These are phyloP conservation scores for Hypoxylon perforatum DNA, from an alignment of 495 filamentous ascomycete species.

Conservation along the genomic window DNA sequence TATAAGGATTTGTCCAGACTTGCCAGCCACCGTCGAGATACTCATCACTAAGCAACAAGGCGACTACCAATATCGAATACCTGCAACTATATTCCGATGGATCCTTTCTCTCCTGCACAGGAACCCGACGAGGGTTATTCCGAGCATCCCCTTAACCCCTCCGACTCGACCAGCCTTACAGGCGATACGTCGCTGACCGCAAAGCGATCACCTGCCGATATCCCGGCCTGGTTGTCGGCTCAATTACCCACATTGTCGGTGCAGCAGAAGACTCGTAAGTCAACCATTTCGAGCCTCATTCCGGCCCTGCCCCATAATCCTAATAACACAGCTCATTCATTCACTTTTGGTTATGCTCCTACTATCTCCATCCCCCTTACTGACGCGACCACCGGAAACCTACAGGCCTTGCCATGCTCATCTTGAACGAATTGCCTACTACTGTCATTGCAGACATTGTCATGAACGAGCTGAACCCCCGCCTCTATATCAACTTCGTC, in stretches of 20 bases:
- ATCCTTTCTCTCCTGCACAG: constrained; percentile 48
- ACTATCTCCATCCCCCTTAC: constrained; percentile 10
- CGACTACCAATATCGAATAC: background rate
- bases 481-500: constrained; percentile 92
- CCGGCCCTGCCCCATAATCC: constrained; percentile 8
- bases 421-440: constrained; percentile 79
- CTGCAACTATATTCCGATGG: constrained; percentile 42
- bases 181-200: constrained; percentile 39
- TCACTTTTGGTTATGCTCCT: background rate
- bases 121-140: constrained; percentile 70
- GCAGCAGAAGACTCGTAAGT: constrained; percentile 61
- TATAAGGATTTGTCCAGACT: constrained; percentile 9
- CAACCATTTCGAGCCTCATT: constrained; percentile 4
- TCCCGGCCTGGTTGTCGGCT: constrained; percentile 57
- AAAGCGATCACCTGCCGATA: constrained; percentile 44
- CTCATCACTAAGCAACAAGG: constrained; percentile 24
- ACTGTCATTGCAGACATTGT: constrained; percentile 81
- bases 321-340: background rate
- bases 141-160: constrained; percentile 64
- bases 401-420: constrained; percentile 68
- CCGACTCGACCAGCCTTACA: constrained; percentile 40
- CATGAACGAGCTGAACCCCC: constrained; percentile 73
- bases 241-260: constrained; percentile 59
- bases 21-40: constrained; percentile 12
- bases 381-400: constrained; percentile 6